Evolutionary conservation across 2,329 filamentous ascomycete species (phyloP).

Genomic region (Fusarium sp.): DNA sequence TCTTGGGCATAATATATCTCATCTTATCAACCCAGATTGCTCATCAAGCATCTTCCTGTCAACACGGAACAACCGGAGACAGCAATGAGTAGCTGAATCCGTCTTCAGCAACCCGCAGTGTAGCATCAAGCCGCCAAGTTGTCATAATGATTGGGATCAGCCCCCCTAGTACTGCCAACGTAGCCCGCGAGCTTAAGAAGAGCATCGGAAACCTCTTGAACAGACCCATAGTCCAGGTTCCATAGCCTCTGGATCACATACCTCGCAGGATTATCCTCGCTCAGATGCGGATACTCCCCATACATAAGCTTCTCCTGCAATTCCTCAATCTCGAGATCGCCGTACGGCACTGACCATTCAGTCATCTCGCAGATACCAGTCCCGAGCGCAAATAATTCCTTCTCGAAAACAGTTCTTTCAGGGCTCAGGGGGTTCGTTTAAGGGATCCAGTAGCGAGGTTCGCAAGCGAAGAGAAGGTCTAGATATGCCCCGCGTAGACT

Average conservation of each 20-base stretch:
- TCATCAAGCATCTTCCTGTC: neutral
- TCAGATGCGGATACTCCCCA: constrained; percentile 5
- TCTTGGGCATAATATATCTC: neutral
- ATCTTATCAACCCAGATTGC: neutral
- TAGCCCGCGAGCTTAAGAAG: too few species aligned
- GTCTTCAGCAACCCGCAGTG: constrained; percentile 12
- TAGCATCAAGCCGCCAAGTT: constrained; percentile 6
- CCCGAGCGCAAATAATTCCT: constrained; percentile 8
- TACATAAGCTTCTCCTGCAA: constrained; percentile 7
- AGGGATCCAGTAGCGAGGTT: too few species aligned
- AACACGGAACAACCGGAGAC: constrained; percentile 5
- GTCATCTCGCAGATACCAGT: constrained; percentile 14
- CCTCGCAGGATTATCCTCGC: too few species aligned
- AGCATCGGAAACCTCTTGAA: too few species aligned
- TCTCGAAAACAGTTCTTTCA: neutral
- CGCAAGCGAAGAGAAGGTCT: too few species aligned
- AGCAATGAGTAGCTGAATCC: neutral
- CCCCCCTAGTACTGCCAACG: neutral
- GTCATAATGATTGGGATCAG: constrained; percentile 18
- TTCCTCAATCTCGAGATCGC: constrained; percentile 4
- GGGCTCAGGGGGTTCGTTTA: too few species aligned
- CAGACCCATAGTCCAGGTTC: too few species aligned
- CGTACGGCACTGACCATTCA: constrained; percentile 7
- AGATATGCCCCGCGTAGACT: too few species aligned
- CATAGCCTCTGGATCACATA: too few species aligned